phyloP scores from a whole-genome alignment of 257 asterid species.

The Lycium barbarum region DNA sequence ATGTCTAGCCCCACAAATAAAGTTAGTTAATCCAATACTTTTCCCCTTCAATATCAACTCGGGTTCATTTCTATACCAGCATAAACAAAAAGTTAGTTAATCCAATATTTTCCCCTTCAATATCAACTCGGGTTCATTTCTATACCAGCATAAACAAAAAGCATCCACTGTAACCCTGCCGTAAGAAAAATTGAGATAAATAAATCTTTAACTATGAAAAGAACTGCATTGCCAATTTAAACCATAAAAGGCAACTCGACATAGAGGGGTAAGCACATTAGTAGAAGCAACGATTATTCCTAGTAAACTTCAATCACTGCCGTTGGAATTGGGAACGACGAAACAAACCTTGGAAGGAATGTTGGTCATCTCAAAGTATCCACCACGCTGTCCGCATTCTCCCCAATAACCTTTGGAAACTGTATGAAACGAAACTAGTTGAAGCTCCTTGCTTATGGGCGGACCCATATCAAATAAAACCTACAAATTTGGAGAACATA shows the following conservation, averaged over 20 bases:
- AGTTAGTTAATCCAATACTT: neutral
- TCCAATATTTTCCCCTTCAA: neutral
- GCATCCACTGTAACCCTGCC: too few species aligned
- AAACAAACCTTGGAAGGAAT: conserved; percentile 73
- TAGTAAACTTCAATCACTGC: neutral
- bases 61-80: neutral
- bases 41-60: neutral
- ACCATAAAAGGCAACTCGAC: neutral
- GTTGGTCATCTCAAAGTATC: conserved; percentile 97
- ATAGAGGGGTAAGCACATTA: neutral
- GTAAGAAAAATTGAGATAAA: neutral
- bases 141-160: neutral
- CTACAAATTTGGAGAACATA: conserved; percentile 34
- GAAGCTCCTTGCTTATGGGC: conserved; percentile 76
- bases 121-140: neutral
- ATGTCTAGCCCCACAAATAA: neutral
- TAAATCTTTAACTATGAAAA: neutral
- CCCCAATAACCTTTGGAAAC: conserved; percentile 97
- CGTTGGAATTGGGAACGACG: neutral
- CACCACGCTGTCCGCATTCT: conserved; percentile 99
- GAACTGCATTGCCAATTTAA: neutral
- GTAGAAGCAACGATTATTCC: neutral
- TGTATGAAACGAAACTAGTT: conserved; percentile 94
- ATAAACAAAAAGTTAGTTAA: neutral
- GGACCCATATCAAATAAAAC: conserved; percentile 88